Conservation (phyloP, 768 basidiomycete species). For the Gyrodon lividus region DNA sequence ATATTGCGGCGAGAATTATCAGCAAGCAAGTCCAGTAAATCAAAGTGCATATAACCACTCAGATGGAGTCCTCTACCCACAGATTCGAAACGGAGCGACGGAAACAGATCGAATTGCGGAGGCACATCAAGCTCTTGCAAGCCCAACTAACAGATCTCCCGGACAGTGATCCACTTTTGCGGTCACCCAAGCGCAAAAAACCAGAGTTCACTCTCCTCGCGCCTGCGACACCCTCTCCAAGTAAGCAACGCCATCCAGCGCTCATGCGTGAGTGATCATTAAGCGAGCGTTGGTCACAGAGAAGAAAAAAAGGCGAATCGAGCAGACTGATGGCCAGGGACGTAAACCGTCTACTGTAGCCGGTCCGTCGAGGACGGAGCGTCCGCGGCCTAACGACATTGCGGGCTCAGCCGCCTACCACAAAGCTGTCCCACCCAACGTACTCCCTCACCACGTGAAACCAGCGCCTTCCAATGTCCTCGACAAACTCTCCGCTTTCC, state of each 20-base stretch:
- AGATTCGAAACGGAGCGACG: conserved; percentile 38
- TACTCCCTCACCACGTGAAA: conserved; percentile 20
- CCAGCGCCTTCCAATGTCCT: conserved; percentile 54
- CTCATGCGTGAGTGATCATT: not conserved
- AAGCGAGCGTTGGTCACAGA: conserved; percentile 14
- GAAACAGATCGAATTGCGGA: conserved; percentile 49
- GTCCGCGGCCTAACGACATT: conserved; percentile 14
- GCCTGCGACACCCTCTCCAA: conserved; percentile 63
- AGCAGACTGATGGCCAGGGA: conserved; percentile 24
- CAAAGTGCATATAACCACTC: not conserved
- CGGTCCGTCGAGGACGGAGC: conserved; percentile 8
- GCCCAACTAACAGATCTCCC: conserved; percentile 48
- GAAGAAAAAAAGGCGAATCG: conserved; percentile 50
- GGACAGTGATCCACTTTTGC: conserved; percentile 19
- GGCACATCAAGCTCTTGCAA: conserved; percentile 56
- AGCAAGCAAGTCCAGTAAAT: not conserved
- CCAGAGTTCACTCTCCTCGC: conserved; percentile 39
- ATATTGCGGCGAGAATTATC: conserved; percentile 14
- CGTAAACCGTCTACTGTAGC: conserved; percentile 16
- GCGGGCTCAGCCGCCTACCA: conserved; percentile 5
- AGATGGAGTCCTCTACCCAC: conserved; percentile 57
- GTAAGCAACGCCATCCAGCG: conserved; percentile 38
- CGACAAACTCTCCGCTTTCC: conserved; percentile 45
- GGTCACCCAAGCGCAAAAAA: conserved; percentile 51
- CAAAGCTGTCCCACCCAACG: not conserved